phyloP scores from a whole-genome alignment of 2,329 filamentous ascomycete genomes.

The Penicillium frequentans region DNA sequence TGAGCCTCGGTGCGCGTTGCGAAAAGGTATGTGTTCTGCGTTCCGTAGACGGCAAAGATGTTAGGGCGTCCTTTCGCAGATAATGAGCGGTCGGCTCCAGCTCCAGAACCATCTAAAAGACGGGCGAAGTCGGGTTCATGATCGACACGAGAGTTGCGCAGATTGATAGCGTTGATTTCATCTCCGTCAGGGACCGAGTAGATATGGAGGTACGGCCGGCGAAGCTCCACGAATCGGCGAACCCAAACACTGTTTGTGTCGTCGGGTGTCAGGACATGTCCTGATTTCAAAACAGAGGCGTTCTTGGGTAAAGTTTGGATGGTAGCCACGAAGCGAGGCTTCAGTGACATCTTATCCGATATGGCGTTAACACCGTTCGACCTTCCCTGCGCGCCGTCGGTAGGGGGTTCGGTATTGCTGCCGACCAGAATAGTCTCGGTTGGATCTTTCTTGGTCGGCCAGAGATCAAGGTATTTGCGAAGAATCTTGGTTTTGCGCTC shows the following conservation, averaged over 20 bases:
- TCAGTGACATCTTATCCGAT: constrained; percentile 37
- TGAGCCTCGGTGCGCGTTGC: constrained; percentile 84
- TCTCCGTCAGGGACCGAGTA: constrained; percentile 84
- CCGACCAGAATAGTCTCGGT: constrained; percentile 46
- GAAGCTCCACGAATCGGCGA: constrained; percentile 87
- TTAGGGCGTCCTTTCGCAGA: constrained; percentile 56
- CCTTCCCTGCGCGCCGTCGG: constrained; percentile 32
- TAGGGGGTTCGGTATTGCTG: constrained; percentile 46
- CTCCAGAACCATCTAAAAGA: constrained; percentile 60
- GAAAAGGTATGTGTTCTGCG: constrained; percentile 93
- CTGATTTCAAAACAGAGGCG: constrained; percentile 75
- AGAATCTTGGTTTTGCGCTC: constrained; percentile 41
- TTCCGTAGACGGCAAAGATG: constrained; percentile 92
- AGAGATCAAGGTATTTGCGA: constrained; percentile 44
- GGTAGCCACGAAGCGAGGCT: constrained; percentile 70
- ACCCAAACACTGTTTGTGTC: constrained; percentile 78
- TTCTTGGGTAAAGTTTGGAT: constrained; percentile 81
- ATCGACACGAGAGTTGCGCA: constrained; percentile 88
- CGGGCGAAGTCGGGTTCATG: constrained; percentile 84
- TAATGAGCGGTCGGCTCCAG: constrained; percentile 34
- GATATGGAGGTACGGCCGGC: constrained; percentile 87
- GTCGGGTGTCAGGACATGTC: constrained; percentile 83
- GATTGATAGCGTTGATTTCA: constrained; percentile 83
- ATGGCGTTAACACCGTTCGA: constrained; percentile 27
- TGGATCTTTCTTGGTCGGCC: constrained; percentile 42